phyloP scores from a whole-genome alignment of 768 basidiomycete species.

The Imleria badia region DNA sequence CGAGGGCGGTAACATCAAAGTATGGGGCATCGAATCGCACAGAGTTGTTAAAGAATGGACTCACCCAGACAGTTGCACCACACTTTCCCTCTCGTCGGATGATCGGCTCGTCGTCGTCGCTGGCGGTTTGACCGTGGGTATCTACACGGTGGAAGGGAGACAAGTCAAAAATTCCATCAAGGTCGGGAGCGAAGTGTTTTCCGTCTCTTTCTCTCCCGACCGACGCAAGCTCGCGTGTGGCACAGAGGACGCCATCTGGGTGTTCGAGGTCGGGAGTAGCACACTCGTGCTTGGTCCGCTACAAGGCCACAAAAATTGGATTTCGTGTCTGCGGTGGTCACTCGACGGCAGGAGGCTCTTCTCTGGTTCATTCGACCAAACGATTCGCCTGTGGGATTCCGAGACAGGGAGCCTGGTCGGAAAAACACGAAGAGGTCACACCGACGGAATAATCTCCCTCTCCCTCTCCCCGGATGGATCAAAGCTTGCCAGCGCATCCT shows the following conservation, averaged over 20 bases:
- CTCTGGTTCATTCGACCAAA: neutral
- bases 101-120: slow-evolving; percentile 1
- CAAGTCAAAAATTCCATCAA: neutral
- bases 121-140: neutral
- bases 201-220: slow-evolving; percentile 1
- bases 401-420: neutral
- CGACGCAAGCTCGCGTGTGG: neutral
- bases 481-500: slow-evolving; percentile 9
- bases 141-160: neutral
- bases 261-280: neutral
- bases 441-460: neutral
- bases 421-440: neutral
- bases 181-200: neutral
- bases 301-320: neutral
- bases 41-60: neutral
- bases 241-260: neutral
- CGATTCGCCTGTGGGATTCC: neutral
- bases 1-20: too few species aligned
- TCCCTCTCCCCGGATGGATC: slow-evolving; percentile 1
- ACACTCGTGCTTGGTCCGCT: neutral
- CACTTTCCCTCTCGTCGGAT: slow-evolving; percentile 3
- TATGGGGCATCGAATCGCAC: neutral
- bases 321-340: neutral
- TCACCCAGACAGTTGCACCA: too few species aligned
- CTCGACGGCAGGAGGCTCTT: neutral